These are phyloP conservation scores for Sclerotinia glacialis DNA, from an alignment of 2,329 filamentous ascomycete species.

Conservation along the genomic window DNA sequence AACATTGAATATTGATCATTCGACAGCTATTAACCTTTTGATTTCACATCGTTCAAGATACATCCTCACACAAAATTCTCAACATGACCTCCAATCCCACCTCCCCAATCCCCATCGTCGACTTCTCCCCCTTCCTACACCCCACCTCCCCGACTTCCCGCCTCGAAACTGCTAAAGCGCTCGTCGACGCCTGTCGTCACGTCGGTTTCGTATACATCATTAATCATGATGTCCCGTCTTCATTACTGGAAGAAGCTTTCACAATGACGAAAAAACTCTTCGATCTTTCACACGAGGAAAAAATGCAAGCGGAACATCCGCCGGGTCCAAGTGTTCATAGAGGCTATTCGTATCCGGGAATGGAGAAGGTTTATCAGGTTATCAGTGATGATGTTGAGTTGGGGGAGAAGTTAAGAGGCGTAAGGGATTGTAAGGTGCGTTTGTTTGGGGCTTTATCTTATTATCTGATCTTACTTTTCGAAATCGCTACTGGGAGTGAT, in stretches of 20 bases:
- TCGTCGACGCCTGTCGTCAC: slow-evolving; percentile 44
- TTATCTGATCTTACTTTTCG: not conserved
- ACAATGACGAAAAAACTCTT: slow-evolving; percentile 46
- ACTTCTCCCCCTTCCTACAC: slow-evolving; percentile 30
- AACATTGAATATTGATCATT: too few species aligned
- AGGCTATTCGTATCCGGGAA: slow-evolving; percentile 54
- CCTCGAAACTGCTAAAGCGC: slow-evolving; percentile 40
- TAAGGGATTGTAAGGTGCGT: slow-evolving; percentile 51
- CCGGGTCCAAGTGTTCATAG: slow-evolving; percentile 49
- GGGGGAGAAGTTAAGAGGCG: slow-evolving; percentile 44
- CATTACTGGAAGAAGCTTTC: slow-evolving; percentile 46
- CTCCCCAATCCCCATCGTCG: slow-evolving; percentile 29
- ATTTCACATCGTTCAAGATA: not conserved
- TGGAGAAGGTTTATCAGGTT: slow-evolving; percentile 52
- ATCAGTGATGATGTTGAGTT: slow-evolving; percentile 45
- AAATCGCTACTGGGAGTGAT: not conserved
- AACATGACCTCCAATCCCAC: not conserved
- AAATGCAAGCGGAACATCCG: slow-evolving; percentile 50
- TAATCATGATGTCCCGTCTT: slow-evolving; percentile 46
- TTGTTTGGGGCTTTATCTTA: not conserved
- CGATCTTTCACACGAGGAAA: slow-evolving; percentile 45
- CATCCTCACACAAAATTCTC: not conserved
- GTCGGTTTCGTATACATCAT: slow-evolving; percentile 50
- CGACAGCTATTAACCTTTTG: not conserved
- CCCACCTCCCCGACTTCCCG: slow-evolving; percentile 32